These are phyloP conservation scores for Pelargonium nanum DNA, from an alignment of 345 rosid genomes.

Conservation along the genomic window DNA sequence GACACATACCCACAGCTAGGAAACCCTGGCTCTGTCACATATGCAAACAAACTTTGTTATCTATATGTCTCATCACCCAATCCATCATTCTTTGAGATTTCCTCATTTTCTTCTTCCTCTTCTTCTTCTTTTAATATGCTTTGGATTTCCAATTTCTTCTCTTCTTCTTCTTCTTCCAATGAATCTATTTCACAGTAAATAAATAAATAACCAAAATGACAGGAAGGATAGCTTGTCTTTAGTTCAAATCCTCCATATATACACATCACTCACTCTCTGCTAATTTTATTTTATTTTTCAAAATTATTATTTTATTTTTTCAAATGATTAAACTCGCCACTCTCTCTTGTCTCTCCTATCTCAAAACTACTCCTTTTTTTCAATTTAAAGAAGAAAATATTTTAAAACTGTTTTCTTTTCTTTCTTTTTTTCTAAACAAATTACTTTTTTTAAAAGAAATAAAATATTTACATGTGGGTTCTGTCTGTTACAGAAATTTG, in stretches of 20 bases:
- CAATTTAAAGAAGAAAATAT: too few relatives aligned
- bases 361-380: not conserved
- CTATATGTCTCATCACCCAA: slow-evolving; percentile 17
- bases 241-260: not conserved
- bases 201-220: slow-evolving; percentile 25
- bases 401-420: too few relatives aligned
- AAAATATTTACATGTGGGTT: too few relatives aligned
- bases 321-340: not conserved
- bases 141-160: not conserved
- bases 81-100: slow-evolving; percentile 10
- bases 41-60: slow-evolving; percentile 1
- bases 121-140: not conserved
- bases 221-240: slow-evolving; percentile 40
- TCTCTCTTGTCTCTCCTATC: too few relatives aligned
- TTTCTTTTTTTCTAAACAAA: too few relatives aligned
- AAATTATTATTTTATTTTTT: too few relatives aligned
- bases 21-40: slow-evolving; percentile 16
- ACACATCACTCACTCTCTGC: not conserved
- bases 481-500: too few relatives aligned
- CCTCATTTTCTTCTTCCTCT: slow-evolving; percentile 4
- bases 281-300: too few relatives aligned
- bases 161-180: too few relatives aligned
- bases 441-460: too few relatives aligned
- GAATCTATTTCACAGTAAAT: too few relatives aligned
- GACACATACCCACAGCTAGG: slow-evolving; percentile 26